Percentiles rank a stretch among this genome's conserved stretches.
These are phyloP conservation scores for Xylariaceae sp. DNA, from an alignment of 2,329 filamentous ascomycete genomes.

Conservation along the genomic window DNA sequence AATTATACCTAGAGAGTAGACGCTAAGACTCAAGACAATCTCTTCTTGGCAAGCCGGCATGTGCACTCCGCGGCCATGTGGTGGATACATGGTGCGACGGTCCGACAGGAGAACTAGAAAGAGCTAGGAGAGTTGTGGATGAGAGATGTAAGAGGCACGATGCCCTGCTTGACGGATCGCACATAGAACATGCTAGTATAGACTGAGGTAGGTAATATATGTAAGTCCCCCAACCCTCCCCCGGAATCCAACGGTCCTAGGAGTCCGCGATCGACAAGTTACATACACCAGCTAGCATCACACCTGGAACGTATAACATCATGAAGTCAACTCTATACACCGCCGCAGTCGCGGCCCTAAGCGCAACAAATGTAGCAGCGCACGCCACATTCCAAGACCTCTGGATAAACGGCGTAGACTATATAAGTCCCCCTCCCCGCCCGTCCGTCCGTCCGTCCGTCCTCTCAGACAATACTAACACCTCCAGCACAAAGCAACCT, in stretches of 20 bases:
- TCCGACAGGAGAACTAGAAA: neutral
- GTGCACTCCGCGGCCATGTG: slow-evolving; percentile 10
- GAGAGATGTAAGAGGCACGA: neutral
- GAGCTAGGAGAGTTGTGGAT: neutral
- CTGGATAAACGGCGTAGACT: slow-evolving; percentile 55
- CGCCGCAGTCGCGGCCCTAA: slow-evolving; percentile 42
- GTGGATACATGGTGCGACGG: neutral
- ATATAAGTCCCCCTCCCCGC: slow-evolving; percentile 32
- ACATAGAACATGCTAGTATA: neutral
- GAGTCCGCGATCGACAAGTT: neutral
- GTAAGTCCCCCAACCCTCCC: neutral
- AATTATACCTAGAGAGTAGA: neutral
- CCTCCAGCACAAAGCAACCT: slow-evolving; percentile 46
- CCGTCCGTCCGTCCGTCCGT: neutral
- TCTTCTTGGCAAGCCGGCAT: slow-evolving; percentile 19
- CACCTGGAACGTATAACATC: neutral
- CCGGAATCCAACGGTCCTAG: neutral
- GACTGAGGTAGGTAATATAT: slow-evolving; percentile 2
- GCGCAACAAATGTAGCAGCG: slow-evolving; percentile 47
- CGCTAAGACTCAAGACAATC: neutral
- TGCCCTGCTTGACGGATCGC: slow-evolving; percentile 1
- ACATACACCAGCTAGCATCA: neutral
- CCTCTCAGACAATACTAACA: no score
- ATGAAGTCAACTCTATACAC: slow-evolving; percentile 47
- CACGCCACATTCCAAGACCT: slow-evolving; percentile 61